phyloP scores from a whole-genome alignment of 139 green algal species.

The Edaphochlamys debaryana region DNA sequence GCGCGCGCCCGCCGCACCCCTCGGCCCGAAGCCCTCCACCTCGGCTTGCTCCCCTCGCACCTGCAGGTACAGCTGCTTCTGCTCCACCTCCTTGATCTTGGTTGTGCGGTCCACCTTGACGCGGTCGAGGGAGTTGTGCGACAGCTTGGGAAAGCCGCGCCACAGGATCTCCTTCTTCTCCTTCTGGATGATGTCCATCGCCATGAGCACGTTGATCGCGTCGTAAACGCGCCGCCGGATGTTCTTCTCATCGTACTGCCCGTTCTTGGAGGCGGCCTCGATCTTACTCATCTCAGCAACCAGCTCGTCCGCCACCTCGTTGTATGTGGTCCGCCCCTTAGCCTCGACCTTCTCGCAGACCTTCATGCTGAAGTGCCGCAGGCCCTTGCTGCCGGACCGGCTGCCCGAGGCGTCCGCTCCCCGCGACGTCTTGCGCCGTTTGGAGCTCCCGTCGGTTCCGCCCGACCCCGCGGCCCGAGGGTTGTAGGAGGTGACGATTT shows the following conservation, averaged over 20 bases:
- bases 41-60: constrained; percentile 15
- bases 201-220: constrained; percentile 97
- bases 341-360: constrained; percentile 94
- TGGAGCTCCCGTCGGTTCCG: constrained; percentile 19
- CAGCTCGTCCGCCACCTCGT: constrained; percentile 96
- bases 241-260: constrained; percentile 47
- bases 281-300: constrained; percentile 70
- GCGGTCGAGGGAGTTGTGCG: constrained; percentile 43
- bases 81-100: constrained; percentile 50
- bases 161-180: constrained; percentile 86
- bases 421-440: constrained; percentile 36
- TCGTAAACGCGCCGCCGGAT: constrained; percentile 93
- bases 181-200: constrained; percentile 93
- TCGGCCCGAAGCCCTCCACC: no score
- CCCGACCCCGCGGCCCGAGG: neutral
- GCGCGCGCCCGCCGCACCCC: no score
- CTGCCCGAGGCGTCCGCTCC: constrained; percentile 11
- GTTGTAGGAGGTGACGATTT: constrained; percentile 21
- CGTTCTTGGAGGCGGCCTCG: constrained; percentile 26
- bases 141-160: constrained; percentile 53
- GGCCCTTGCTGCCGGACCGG: constrained; percentile 67
- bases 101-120: constrained; percentile 51
- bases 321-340: constrained; percentile 91
- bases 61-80: constrained; percentile 65
- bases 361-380: constrained; percentile 87